Percentiles rank a stretch among this genome's conserved stretches.
phyloP scores from a whole-genome alignment of 2,329 filamentous ascomycete genomes.

The Paracoccidioides lutzii region DNA sequence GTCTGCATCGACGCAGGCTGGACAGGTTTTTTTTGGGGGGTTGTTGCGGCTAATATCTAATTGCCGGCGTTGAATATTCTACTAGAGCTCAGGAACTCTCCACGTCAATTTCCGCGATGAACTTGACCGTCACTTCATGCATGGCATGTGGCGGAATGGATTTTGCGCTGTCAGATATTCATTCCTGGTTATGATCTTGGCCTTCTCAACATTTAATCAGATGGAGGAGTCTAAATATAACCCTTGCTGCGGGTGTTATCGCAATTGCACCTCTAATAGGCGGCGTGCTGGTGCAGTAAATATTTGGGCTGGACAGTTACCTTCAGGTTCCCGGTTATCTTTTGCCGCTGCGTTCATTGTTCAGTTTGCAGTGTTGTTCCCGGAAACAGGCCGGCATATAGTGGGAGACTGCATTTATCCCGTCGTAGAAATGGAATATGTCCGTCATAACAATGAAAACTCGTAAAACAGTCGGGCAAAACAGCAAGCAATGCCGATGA shows the following conservation, averaged over 20 bases:
- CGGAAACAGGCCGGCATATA: conserved; percentile 34
- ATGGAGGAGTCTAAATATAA: conserved; percentile 54
- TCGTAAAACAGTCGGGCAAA: conserved; percentile 9
- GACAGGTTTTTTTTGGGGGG: too few relatives aligned
- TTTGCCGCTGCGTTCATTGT: conserved; percentile 37
- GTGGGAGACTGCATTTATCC: conserved; percentile 24
- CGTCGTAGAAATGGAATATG: conserved; percentile 16
- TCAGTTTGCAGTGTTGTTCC: conserved; percentile 44
- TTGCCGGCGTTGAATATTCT: conserved; percentile 26
- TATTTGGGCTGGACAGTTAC: conserved; percentile 55
- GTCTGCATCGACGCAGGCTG: not conserved
- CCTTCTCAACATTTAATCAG: not conserved
- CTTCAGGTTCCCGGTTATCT: conserved; percentile 56
- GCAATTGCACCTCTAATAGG: conserved; percentile 53
- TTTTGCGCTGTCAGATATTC: too few relatives aligned
- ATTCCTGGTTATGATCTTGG: too few relatives aligned
- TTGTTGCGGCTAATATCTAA: conserved; percentile 25
- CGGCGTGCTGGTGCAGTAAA: conserved; percentile 48
- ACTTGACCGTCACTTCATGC: conserved; percentile 41
- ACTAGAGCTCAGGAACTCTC: conserved; percentile 26
- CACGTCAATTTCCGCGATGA: conserved; percentile 32
- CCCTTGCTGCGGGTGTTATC: conserved; percentile 57
- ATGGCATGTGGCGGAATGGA: conserved; percentile 27
- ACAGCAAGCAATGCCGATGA: not conserved
- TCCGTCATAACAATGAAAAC: conserved; percentile 10